Percentiles rank a stretch among this genome's conserved stretches.
phyloP scores from a whole-genome alignment of 148 eudicot genomes.

The Rheum nobile region DNA sequence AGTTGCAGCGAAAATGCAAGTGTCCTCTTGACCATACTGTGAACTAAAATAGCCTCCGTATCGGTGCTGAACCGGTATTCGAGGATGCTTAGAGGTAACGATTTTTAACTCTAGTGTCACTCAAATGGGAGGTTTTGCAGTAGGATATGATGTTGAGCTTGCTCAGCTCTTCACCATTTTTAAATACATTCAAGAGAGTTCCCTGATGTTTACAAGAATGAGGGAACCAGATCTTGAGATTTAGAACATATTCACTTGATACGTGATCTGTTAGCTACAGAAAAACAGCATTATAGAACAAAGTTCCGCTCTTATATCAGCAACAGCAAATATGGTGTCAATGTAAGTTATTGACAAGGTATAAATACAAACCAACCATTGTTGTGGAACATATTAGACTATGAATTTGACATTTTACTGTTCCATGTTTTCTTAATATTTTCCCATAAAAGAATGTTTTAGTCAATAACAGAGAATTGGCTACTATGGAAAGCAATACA shows the following conservation, averaged over 20 bases:
- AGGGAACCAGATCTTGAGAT: neutral
- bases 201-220: neutral
- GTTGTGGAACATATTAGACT: neutral
- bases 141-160: too few species aligned
- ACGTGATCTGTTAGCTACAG: neutral
- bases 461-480: too few species aligned
- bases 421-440: neutral
- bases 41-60: neutral
- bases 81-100: too few species aligned
- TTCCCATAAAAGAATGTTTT: neutral
- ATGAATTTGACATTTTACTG: neutral
- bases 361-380: neutral
- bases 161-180: too few species aligned
- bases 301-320: neutral
- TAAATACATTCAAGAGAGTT: neutral
- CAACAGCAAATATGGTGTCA: neutral
- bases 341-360: neutral
- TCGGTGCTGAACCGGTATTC: too few species aligned
- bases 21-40: neutral
- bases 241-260: neutral
- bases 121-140: too few species aligned
- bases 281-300: neutral
- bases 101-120: too few species aligned
- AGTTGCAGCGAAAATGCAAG: neutral
- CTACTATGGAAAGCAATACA: too few species aligned